Evolutionary conservation across 1,139 yeast species (phyloP), one percentile per base, ranked within the genome.

Genomic region (Kodamaea derodonti): DNA sequence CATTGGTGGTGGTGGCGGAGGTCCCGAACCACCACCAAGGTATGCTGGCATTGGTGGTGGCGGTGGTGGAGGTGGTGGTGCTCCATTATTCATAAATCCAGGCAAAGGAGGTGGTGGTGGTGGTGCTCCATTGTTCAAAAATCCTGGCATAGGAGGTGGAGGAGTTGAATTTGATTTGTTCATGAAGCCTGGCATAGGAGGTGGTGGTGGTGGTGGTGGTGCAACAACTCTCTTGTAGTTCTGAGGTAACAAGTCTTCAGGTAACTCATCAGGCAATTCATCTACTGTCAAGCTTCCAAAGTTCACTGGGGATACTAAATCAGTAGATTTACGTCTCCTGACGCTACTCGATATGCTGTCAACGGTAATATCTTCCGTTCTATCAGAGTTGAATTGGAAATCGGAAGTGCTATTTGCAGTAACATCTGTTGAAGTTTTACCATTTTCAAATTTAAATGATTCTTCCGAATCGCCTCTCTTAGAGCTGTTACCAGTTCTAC

Each of bases 81-180:
- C 31, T 35, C 43, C 39, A 6, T 33, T 35, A 26, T 32, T 36
- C 22, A 46, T 35, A 33, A 50, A 44, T 9, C 24, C 40, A 7
- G 65, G 62, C 3, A 57, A 40, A n/a, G 65, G 64, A 2, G 69
- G 65, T 3, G 68, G 65, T 8, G 62, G 59, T 9, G 65, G 58
- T 18, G 37, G 38, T 18, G 34, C 32, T 4, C 29, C 34, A 24
- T 14, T 38, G 33, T 20, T 27, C 45, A 32, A 30, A 31, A 36
- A 27, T 9, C 30, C 49, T 13, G 61, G 64, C 9, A 55, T 45
- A 4, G 58, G 58, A 9, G 65, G 60, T 15, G 63, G 60, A 9
- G 62, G 58, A 6, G 9, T 6, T 18, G 22, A 18, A 9, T 9
- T 18, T 18, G 22, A 18, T 9, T 7, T 18, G 9, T 7, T 7